These are phyloP conservation scores for Artemisia annua DNA, from an alignment of 129 eudicot species.

Conservation along the genomic window DNA sequence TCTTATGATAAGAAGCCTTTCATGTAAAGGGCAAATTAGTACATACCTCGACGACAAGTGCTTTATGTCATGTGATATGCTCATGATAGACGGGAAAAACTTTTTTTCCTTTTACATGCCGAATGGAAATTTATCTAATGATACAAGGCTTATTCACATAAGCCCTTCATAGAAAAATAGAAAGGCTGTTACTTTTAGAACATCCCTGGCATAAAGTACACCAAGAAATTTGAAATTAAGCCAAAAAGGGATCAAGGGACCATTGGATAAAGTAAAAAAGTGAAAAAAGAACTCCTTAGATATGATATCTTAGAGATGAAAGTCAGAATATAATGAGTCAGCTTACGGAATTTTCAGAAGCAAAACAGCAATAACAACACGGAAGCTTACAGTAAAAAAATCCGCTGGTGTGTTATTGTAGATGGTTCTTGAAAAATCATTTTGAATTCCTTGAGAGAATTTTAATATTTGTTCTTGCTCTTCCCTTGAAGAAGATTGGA, in stretches of 20 bases:
- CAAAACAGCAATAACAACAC: not conserved
- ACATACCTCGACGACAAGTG: conserved; percentile 33
- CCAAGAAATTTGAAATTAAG: conserved; percentile 18
- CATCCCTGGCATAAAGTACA: conserved; percentile 24
- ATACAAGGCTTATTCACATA: conserved; percentile 11
- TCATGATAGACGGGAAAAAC: conserved; percentile 15
- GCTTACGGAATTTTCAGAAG: not conserved
- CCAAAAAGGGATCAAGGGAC: conserved; percentile 12
- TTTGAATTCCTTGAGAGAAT: conserved; percentile 13
- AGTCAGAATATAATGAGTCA: not conserved
- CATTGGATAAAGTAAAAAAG: conserved; percentile 2
- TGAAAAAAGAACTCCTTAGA: not conserved
- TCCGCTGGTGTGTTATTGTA: conserved; percentile 17
- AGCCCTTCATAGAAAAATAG: conserved; percentile 5
- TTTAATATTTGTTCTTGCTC: conserved; percentile 14
- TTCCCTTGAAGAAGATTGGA: conserved; percentile 21
- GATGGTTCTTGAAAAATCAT: conserved; percentile 2
- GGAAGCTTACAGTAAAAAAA: conserved; percentile 24
- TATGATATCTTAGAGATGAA: conserved; percentile 7
- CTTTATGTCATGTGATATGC: conserved; percentile 23
- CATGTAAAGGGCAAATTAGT: conserved; percentile 25
- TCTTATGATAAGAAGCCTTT: conserved; percentile 25
- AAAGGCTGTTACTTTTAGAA: conserved; percentile 11
- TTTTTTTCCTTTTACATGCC: conserved; percentile 15
- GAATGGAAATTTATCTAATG: conserved; percentile 8